Evolutionary conservation across 352 stramenopile genomes (phyloP).

Genomic region (Sclerospora graminicola): DNA sequence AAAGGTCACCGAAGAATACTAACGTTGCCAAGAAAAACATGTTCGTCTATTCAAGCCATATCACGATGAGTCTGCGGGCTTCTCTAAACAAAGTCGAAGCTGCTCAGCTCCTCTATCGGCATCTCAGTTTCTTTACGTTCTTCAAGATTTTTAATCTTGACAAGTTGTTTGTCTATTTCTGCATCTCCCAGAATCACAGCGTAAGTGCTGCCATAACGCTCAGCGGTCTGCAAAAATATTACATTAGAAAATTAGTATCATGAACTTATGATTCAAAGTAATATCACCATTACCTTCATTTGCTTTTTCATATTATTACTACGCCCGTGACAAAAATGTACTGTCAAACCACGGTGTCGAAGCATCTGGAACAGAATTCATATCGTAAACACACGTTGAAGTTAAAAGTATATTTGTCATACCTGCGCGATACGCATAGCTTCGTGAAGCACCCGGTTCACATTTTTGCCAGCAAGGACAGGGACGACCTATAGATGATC

Average conservation of each 20-base stretch:
- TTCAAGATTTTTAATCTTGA: slow-evolving; percentile 73
- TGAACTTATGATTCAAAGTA: neutral
- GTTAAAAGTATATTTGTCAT: neutral
- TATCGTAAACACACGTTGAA: neutral
- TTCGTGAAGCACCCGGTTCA: slow-evolving; percentile 41
- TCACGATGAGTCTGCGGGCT: too few species aligned
- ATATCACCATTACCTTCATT: slow-evolving; percentile 53
- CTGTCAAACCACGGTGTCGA: slow-evolving; percentile 39
- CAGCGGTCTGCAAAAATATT: slow-evolving; percentile 34
- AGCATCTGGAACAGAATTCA: slow-evolving; percentile 24
- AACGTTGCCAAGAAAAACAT: neutral
- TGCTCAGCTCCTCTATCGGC: slow-evolving; percentile 17
- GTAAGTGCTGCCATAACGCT: slow-evolving; percentile 52
- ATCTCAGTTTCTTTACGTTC: slow-evolving; percentile 46
- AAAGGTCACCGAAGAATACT: neutral
- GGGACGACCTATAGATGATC: slow-evolving; percentile 46
- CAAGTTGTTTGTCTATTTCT: slow-evolving; percentile 45
- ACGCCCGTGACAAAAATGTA: slow-evolving; percentile 78
- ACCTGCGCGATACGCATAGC: slow-evolving; percentile 57
- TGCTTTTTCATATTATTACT: slow-evolving; percentile 82
- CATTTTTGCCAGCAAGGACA: slow-evolving; percentile 34
- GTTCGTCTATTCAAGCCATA: too few species aligned
- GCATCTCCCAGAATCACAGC: slow-evolving; percentile 66
- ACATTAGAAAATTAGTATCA: neutral
- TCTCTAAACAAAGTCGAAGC: slow-evolving; percentile 17